phyloP scores from a whole-genome alignment of 2,329 filamentous ascomycete species.

The Dactylellina parvicollis region DNA sequence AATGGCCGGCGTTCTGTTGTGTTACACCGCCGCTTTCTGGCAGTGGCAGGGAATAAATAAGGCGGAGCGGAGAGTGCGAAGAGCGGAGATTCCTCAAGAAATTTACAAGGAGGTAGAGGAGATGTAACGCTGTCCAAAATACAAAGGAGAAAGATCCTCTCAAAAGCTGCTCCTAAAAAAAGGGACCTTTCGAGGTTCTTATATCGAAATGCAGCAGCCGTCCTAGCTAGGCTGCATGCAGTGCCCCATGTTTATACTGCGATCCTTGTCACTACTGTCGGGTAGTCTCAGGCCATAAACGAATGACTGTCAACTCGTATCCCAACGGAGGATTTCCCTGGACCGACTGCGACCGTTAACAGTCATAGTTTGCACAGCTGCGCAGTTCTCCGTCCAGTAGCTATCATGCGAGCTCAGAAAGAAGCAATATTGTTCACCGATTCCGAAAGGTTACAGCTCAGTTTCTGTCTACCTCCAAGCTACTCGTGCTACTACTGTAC shows the following conservation, averaged over 20 bases:
- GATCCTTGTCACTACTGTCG: conserved; percentile 2
- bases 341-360: not conserved
- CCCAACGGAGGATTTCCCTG: conserved; percentile 26
- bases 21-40: not conserved
- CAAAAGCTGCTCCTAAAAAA: not conserved
- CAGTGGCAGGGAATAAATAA: not conserved
- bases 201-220: not conserved
- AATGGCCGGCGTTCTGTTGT: not conserved
- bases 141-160: not conserved
- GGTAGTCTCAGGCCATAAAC: conserved; percentile 47
- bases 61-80: not conserved
- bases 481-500: too few relatives aligned
- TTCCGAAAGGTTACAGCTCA: too few relatives aligned
- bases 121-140: not conserved
- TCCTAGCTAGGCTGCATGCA: conserved; percentile 10
- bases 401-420: too few relatives aligned
- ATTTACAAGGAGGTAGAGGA: conserved; percentile 2
- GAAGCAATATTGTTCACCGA: too few relatives aligned
- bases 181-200: conserved; percentile 7
- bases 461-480: too few relatives aligned
- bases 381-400: too few relatives aligned
- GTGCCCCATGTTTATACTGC: conserved; percentile 8
- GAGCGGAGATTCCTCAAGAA: not conserved
- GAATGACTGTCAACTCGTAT: conserved; percentile 41
- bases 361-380: not conserved